phyloP scores from a whole-genome alignment of 148 eudicot species.

The Chenopodium formosanum region DNA sequence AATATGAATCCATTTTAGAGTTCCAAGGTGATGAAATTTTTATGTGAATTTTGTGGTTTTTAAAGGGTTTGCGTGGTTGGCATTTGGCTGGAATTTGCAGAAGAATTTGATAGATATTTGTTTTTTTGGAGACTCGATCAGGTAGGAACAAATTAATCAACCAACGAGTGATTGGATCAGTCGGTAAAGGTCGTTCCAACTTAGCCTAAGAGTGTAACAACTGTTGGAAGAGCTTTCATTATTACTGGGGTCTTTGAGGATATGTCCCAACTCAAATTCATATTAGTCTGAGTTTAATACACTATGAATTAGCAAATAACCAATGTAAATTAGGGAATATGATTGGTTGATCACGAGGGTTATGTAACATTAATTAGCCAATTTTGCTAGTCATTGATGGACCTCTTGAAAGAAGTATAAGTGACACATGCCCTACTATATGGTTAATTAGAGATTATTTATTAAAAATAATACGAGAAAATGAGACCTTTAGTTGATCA shows the following conservation, averaged over 20 bases:
- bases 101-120: neutral
- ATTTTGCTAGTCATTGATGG: too few species aligned
- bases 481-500: too few species aligned
- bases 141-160: neutral
- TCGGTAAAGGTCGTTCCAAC: neutral
- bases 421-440: too few species aligned
- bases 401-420: too few species aligned
- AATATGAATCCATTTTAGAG: conserved; percentile 26
- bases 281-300: neutral
- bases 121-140: neutral
- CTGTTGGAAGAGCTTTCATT: neutral
- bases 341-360: neutral
- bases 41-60: neutral
- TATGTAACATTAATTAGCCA: too few species aligned
- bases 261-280: too few species aligned
- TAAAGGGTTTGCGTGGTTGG: conserved; percentile 22
- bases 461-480: too few species aligned
- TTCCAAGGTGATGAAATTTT: conserved; percentile 19
- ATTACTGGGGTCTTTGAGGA: too few species aligned
- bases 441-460: too few species aligned
- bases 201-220: too few species aligned
- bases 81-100: conserved; percentile 31
- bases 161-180: neutral
- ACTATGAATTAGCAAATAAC: too few species aligned
- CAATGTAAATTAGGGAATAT: neutral